Percentiles rank a stretch among this genome's conserved stretches.
phyloP scores from a whole-genome alignment of 768 basidiomycete species.

The Nidularia pulvinata region DNA sequence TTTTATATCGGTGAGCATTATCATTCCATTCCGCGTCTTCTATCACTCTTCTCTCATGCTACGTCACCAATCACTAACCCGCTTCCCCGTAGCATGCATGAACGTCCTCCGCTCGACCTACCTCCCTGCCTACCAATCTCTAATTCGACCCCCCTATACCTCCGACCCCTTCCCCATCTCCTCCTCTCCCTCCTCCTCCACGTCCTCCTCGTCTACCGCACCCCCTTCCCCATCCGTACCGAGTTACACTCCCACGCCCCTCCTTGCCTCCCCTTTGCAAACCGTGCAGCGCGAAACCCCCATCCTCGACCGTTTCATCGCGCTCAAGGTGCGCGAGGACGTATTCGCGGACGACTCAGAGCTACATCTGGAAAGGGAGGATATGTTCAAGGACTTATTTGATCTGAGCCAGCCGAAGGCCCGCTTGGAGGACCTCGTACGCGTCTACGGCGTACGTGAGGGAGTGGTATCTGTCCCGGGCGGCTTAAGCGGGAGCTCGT shows the following conservation, averaged over 20 bases:
- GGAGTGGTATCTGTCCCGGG: slow-evolving; percentile 25
- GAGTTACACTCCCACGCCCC: slow-evolving; percentile 9
- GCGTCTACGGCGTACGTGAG: slow-evolving; percentile 34
- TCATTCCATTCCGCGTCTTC: no score
- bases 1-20: slow-evolving; percentile 60
- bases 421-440: slow-evolving; percentile 75
- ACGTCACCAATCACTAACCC: no score
- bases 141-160: slow-evolving; percentile 68
- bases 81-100: slow-evolving; percentile 59
- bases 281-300: slow-evolving; percentile 71
- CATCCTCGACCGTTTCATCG: slow-evolving; percentile 78
- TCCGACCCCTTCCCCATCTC: slow-evolving; percentile 75
- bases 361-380: slow-evolving; percentile 74
- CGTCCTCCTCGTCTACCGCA: background rate
- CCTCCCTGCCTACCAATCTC: slow-evolving; percentile 59
- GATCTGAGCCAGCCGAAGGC: slow-evolving; percentile 74
- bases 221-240: slow-evolving; percentile 16
- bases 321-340: slow-evolving; percentile 80
- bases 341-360: slow-evolving; percentile 73
- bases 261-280: slow-evolving; percentile 25
- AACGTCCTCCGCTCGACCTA: slow-evolving; percentile 79
- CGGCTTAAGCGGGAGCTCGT: no score
- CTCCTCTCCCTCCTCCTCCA: background rate
- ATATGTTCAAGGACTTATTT: slow-evolving; percentile 79
- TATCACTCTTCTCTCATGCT: no score